Evolutionary conservation across 2,329 filamentous ascomycete species (phyloP), one percentile per base, ranked within the genome.

Genomic region (Neopestalotiopsis sp.): DNA sequence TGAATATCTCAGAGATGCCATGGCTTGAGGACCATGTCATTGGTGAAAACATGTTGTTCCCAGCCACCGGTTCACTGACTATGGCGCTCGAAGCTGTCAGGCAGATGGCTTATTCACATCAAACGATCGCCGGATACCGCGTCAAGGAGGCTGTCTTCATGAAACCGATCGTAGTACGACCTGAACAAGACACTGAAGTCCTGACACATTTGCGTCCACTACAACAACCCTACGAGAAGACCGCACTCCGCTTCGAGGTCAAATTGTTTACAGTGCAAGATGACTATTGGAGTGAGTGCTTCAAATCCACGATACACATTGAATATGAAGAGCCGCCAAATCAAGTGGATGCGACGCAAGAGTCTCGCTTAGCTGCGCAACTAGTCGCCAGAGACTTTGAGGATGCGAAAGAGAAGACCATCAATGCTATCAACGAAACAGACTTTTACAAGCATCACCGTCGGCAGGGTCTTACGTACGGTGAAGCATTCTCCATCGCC

Each of bases 11-110:
- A 10, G 79, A 82, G 4, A 75, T 77, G 1, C 82, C 83, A 0
- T 88, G 86, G 86, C 71, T 87, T 5, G 74, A 75, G 0, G 82
- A 87, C 67, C 85, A 87, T 66, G 74, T 81, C 65, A 78, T 86
- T 34, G 79, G 72, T 61, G 70, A 70, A 9, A 72, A 70, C 0
- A 72, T 79, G 6, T 67, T 83, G 7, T 81, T 76, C n/a, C 81
- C 81, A 1, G 80, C 76, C 0, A 76, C 80, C 0, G 81, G 78
- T 1, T 79, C 79, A 74, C 58, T 82, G 2, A 70, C 77, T 24
- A 82, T 83, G 80, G 80, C 79, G 2, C 73, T 82, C 49, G 81
- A 83, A 67, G 81, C 80, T 0, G 77, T 75, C 1, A 74, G 76
- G 45, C 74, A 79, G 30, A 71, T 77, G 32, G 70, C 68, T 13